Evolutionary conservation across 2,329 filamentous ascomycete genomes (phyloP), one percentile per base, ranked within the genome.

Genomic region (Aspergillus sp.): DNA sequence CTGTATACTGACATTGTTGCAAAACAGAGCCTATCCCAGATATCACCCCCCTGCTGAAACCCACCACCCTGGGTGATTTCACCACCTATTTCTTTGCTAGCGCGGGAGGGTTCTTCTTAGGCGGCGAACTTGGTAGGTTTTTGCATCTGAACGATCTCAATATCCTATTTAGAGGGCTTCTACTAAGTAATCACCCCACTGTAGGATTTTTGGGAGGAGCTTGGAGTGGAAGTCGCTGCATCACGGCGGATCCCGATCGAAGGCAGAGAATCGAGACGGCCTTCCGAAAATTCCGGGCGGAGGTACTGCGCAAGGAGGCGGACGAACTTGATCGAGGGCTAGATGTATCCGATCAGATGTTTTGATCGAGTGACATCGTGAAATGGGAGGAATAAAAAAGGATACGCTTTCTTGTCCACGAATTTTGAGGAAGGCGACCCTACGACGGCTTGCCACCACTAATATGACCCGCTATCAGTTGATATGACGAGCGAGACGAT

Each of bases 31-130:
- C 82, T 0, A 76, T 90, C 1, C 88, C 88, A 0, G 86, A 90
- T 65, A 75, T 90, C 38, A 84, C 84, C 0, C 80, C 81, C 0
- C 68, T 85, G 39, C 65, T 90, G 42, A 80, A 82, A 48, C 88
- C 87, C 0, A 84, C 83, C 2, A 78, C 78, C 0, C 68, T 84
- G 52, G 86, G 86, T 13, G 88, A 90, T 63, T 70, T 86, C 27
- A 83, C 85, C 3, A 85, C 88, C 0, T 89, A 87, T 68, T 82
- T 84, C 62, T 83, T 90, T 68, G 86, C 89, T 50, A 82, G 83
- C 0, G 69, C 83, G 0, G 87, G 86, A 13, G 87, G 87, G 0
- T 70, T 89, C 5, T 86, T 90, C 62, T 64, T 90, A 5, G 87
- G 87, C 7, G 87, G 88, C 7, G 88, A 90, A 75, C 74, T 82